Percentiles rank a stretch among this genome's conserved stretches.
Conservation (phyloP, 139 green algal genomes). For the Klebsormidium nitens region DNA sequence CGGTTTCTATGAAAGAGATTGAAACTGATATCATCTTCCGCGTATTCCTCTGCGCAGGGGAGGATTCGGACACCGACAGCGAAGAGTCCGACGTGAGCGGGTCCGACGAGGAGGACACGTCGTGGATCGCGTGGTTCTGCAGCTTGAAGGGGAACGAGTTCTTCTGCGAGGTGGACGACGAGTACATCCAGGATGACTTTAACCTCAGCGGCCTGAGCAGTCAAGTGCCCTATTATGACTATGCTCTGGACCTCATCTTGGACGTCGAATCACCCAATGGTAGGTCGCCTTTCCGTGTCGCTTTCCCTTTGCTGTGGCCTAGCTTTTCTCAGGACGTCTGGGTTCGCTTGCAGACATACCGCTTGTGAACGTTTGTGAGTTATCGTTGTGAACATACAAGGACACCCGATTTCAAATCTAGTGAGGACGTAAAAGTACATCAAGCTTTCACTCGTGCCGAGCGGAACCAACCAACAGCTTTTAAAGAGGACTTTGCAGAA, state of each 20-base stretch:
- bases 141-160: constrained; percentile 59
- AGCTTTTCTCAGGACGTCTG: too few species aligned
- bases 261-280: constrained; percentile 77
- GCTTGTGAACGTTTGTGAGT: too few species aligned
- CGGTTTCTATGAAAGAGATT: too few species aligned
- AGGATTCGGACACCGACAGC: constrained; percentile 38
- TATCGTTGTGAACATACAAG: too few species aligned
- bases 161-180: constrained; percentile 74
- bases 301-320: neutral
- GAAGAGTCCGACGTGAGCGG: constrained; percentile 45
- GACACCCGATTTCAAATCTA: too few species aligned
- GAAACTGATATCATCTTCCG: too few species aligned
- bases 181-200: constrained; percentile 98
- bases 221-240: constrained; percentile 96
- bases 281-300: constrained; percentile 33
- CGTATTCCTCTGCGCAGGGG: constrained; percentile 1
- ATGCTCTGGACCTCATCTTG: constrained; percentile 92
- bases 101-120: constrained; percentile 49
- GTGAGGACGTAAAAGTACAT: too few species aligned
- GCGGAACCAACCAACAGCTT: too few species aligned
- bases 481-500: too few species aligned
- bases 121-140: constrained; percentile 93
- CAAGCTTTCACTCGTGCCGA: too few species aligned
- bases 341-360: too few species aligned
- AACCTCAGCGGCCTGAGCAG: constrained; percentile 86